A percentile compares a stretch with the other conserved stretches of the same genome.
These are phyloP conservation scores for Prinsepia uniflora DNA, from an alignment of 306 rosid genomes.

Conservation along the genomic window DNA sequence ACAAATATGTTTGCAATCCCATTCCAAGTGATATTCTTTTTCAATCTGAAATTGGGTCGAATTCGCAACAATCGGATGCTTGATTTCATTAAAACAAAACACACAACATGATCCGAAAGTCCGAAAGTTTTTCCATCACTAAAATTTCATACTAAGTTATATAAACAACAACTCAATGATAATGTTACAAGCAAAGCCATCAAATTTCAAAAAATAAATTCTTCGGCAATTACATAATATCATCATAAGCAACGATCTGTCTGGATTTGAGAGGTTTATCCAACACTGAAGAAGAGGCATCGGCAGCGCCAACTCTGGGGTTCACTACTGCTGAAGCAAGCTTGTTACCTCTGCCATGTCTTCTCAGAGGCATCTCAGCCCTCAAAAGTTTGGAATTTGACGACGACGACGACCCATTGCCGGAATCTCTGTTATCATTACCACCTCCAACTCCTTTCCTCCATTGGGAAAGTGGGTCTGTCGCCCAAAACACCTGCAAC, in stretches of 20 bases:
- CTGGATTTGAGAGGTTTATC: constrained; percentile 60
- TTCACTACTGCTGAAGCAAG: constrained; percentile 71
- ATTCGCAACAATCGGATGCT: constrained; percentile 1
- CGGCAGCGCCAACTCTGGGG: constrained; percentile 35
- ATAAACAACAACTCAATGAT: constrained; percentile 12
- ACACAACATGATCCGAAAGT: neutral
- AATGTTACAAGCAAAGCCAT: constrained; percentile 17
- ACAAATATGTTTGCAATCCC: neutral
- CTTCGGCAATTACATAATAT: constrained; percentile 42
- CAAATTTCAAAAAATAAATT: constrained; percentile 1
- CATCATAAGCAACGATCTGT: constrained; percentile 88
- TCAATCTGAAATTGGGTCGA: neutral
- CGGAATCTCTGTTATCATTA: constrained; percentile 28
- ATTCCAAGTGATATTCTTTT: neutral
- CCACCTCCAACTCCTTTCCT: constrained; percentile 71
- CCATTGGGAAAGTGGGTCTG: constrained; percentile 81
- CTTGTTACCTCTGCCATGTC: constrained; percentile 72
- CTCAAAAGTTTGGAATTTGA: constrained; percentile 75
- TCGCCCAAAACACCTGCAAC: constrained; percentile 88
- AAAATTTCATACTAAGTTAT: neutral
- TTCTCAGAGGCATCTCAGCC: constrained; percentile 71
- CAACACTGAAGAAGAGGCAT: constrained; percentile 32
- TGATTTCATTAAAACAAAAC: neutral
- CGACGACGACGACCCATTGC: constrained; percentile 24
- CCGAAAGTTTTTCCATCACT: neutral